phyloP scores from a whole-genome alignment of 1,284 basidiomycete species.

The Leccinum angustisporum region DNA sequence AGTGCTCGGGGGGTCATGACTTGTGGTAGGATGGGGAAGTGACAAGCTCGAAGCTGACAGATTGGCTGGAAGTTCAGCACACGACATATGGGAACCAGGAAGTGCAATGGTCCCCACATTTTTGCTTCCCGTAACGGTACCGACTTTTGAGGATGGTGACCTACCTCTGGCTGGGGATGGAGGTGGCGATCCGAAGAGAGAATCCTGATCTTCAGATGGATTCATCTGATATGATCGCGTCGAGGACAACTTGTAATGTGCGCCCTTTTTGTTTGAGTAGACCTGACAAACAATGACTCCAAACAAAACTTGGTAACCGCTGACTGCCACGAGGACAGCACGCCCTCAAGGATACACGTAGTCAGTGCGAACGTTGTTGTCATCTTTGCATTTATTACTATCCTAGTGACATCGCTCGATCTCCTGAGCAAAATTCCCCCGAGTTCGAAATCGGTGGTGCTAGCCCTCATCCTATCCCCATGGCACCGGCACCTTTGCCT shows the following conservation, averaged over 20 bases:
- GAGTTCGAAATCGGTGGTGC: too few species aligned
- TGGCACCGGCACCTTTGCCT: neutral
- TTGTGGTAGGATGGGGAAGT: constrained; percentile 26
- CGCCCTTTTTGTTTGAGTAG: neutral
- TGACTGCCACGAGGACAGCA: too few species aligned
- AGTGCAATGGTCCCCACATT: constrained; percentile 95
- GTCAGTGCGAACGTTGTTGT: too few species aligned
- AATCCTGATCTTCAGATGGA: constrained; percentile 52
- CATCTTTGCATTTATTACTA: too few species aligned
- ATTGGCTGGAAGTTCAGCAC: constrained; percentile 78
- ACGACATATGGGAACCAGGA: constrained; percentile 80
- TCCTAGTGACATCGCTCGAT: too few species aligned
- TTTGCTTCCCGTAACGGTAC: constrained; percentile 46
- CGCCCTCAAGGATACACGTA: too few species aligned
- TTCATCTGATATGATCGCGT: constrained; percentile 25
- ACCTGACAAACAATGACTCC: constrained; percentile 15
- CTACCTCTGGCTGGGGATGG: constrained; percentile 72
- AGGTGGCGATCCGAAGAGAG: constrained; percentile 79
- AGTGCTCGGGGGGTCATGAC: constrained; percentile 1
- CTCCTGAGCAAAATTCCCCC: neutral
- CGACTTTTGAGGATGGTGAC: constrained; percentile 49
- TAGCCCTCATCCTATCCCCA: neutral
- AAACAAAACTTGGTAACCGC: constrained; percentile 13
- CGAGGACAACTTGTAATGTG: neutral
- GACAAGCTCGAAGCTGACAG: constrained; percentile 55